These are phyloP conservation scores for Leccinellum luteum DNA, from an alignment of 768 basidiomycete species.

Conservation along the genomic window DNA sequence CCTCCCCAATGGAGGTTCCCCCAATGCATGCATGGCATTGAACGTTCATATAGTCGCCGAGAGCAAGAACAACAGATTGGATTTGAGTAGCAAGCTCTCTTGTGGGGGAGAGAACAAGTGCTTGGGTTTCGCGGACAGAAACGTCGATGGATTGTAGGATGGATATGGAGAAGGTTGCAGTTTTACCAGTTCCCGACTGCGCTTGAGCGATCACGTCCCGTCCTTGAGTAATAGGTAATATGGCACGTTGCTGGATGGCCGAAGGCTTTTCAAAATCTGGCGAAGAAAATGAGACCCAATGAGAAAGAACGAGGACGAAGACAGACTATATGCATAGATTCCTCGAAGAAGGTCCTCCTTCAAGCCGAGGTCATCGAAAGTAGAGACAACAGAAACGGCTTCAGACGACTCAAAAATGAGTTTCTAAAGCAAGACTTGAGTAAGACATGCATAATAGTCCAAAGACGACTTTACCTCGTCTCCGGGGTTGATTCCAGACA, in stretches of 20 bases:
- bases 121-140: slow-evolving; percentile 91
- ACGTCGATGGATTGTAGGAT: slow-evolving; percentile 98
- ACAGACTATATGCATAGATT: slow-evolving; percentile 94
- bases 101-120: slow-evolving; percentile 95
- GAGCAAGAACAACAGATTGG: slow-evolving; percentile 91
- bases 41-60: slow-evolving; percentile 99
- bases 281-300: slow-evolving; percentile 1
- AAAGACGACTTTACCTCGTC: slow-evolving; percentile 64
- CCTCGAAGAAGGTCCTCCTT: slow-evolving; percentile 96
- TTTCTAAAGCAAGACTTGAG: slow-evolving; percentile 50
- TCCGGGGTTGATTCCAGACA: slow-evolving; percentile 80
- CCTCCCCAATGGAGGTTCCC: slow-evolving; percentile 95
- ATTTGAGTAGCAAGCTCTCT: slow-evolving; percentile 99
- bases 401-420: slow-evolving; percentile 95
- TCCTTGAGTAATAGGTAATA: slow-evolving; percentile 92
- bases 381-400: slow-evolving; percentile 83
- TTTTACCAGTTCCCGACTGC: slow-evolving; percentile 99
- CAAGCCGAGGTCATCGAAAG: slow-evolving; percentile 85
- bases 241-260: slow-evolving; percentile 97
- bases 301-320: not conserved
- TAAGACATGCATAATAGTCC: not conserved
- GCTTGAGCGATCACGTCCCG: slow-evolving; percentile 99
- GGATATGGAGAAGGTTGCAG: slow-evolving; percentile 97
- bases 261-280: slow-evolving; percentile 96
- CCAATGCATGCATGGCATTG: slow-evolving; percentile 99